Evolutionary conservation across 2,329 filamentous ascomycete species (phyloP).

Genomic region (Ophiostoma australiae): DNA sequence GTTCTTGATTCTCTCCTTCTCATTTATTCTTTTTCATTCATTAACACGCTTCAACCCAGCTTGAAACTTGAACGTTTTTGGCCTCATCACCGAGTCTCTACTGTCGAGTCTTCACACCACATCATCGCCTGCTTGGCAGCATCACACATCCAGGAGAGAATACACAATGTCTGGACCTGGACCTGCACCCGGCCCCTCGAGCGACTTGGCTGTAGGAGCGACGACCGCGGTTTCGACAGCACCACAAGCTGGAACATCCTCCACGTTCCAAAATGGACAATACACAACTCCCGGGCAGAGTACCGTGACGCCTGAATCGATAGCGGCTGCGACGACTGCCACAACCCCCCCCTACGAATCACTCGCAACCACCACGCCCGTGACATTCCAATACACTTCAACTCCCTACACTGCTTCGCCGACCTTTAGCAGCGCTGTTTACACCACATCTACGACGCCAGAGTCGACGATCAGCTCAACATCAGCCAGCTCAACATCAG

Average conservation of each 20-base stretch:
- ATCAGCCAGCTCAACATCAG: background rate
- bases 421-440: background rate
- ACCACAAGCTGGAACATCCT: too few relatives aligned
- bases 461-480: background rate
- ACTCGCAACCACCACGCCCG: too few relatives aligned
- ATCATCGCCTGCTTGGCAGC: background rate
- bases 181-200: background rate
- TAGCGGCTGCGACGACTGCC: too few relatives aligned
- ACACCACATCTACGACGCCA: background rate
- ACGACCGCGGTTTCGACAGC: too few relatives aligned
- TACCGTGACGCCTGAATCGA: too few relatives aligned
- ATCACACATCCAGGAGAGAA: background rate
- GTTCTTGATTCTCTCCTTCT: background rate
- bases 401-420: background rate
- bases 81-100: background rate
- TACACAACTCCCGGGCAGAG: too few relatives aligned
- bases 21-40: background rate
- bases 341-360: too few relatives aligned
- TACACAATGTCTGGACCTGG: background rate
- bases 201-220: too few relatives aligned
- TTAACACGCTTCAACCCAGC: background rate
- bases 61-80: background rate
- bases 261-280: too few relatives aligned
- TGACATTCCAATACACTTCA: too few relatives aligned
- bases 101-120: background rate